Evolutionary conservation across 805 yeast genomes (phyloP), one percentile per base, ranked within the genome.

Genomic region (Hanseniaspora jakobsenii): DNA sequence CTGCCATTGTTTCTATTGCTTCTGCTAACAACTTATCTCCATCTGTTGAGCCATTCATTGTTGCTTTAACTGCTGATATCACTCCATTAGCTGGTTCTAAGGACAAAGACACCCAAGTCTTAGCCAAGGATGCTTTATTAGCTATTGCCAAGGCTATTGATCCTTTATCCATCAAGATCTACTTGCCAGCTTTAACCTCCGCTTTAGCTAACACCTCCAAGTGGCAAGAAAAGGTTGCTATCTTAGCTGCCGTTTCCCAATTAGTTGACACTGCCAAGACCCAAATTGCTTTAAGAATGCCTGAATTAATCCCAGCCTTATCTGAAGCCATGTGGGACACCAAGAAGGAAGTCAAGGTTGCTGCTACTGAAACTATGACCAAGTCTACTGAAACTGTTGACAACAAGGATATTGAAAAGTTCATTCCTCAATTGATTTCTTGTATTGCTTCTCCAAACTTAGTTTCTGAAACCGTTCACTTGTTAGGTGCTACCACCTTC

Each of bases 321-420:
- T 91, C 98, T 59, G 99, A 91, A 75, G 85, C 96, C 61, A 91
- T 91, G 97, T 91, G 99, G 99, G 98, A 91, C 72, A 91, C 99
- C 71, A 91, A 91, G 80, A 74, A 76, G 70, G 97, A 91, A 64
- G 98, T 91, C 65, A 91, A 91, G 81, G 76, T 73, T 57, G 94
- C 93, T 66, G 97, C 99, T 54, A 82, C 91, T 58, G 79, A 78
- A 61, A 85, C 97, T 68, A 86, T 91, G 77, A 75, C 87, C 69
- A 84, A 85, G 71, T 79, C 94, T 57, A 91, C 98, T 60, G 91
- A 87, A 69, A 86, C 97, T 63, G 89, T 91, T 58, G 93, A 89
- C 69, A 91, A 91, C 91, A 91, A 89, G 81, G 99, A 91, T 87
- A 93, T 91, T 66, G 95, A 85, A 71, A 85, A 89, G 76, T 91